A percentile compares a stretch with the other conserved stretches of the same genome.
These are phyloP conservation scores for Cryphonectria japonica DNA, from an alignment of 2,329 filamentous ascomycete species.

Conservation along the genomic window DNA sequence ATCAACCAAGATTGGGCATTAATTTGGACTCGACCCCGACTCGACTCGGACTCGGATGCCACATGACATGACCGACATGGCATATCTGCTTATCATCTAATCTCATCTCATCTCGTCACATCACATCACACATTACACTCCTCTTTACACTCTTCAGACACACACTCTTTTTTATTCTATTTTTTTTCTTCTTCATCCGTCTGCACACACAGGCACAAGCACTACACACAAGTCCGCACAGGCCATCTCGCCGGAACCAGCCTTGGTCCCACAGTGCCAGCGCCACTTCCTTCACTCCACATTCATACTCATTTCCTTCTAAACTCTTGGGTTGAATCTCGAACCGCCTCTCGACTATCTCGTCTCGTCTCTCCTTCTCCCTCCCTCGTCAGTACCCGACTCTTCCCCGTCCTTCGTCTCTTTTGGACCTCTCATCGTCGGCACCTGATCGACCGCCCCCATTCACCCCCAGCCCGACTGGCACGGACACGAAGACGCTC, in stretches of 20 bases:
- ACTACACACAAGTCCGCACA: slow-evolving; percentile 1
- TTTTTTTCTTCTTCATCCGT: background rate
- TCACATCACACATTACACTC: background rate
- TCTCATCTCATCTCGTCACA: slow-evolving; percentile 1
- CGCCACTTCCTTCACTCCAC: slow-evolving; percentile 9
- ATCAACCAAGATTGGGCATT: slow-evolving; percentile 2
- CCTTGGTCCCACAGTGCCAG: slow-evolving; percentile 12
- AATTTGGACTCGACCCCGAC: background rate
- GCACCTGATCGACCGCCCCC: background rate
- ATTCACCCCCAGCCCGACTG: slow-evolving; percentile 1
- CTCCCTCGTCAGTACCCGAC: background rate
- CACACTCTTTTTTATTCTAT: no score
- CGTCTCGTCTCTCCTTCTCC: slow-evolving; percentile 13
- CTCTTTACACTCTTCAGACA: background rate
- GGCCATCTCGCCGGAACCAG: slow-evolving; percentile 9
- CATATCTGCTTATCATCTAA: slow-evolving; percentile 8
- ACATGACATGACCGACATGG: slow-evolving; percentile 1
- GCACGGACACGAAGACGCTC: background rate
- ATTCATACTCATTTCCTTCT: slow-evolving; percentile 10
- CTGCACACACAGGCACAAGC: background rate
- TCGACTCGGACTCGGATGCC: background rate
- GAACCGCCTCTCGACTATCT: slow-evolving; percentile 7
- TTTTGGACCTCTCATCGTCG: background rate
- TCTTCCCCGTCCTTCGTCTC: background rate
- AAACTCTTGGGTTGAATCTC: background rate